Base-by-base conservation (phyloP, 2,329 filamentous ascomycete species). In the Fusarium palustre region DNA sequence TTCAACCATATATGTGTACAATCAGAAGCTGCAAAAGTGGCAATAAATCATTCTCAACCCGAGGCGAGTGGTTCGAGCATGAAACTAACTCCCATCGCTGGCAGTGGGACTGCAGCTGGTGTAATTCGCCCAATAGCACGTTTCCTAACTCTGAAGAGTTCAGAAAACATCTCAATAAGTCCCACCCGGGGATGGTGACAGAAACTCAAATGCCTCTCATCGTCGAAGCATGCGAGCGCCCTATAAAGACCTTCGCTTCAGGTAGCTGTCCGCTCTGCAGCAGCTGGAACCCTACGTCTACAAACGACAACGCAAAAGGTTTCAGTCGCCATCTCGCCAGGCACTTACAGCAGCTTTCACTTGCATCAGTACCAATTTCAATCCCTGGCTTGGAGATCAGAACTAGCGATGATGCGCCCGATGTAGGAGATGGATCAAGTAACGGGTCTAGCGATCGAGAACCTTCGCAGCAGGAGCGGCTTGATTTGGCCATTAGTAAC, bases 401-500 rank as follows among this genome's bases (percentile, higher is more conserved):
- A n/a, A 36, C 11, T 0, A 36, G 18, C 9, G 34, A 11, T 10
- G 10, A 36, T 18, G 9, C 34, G 34, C n/a, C 18, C 0, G 10
- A n/a, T 11, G 34, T n/a, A 11, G 34, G 18, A 36, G 18, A 3
- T 5, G 18, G 34, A 36, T 36, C 34, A 36, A 36, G 18, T n/a
- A 36, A 11, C 0, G 34, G 18, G 30, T 31, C 30, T 31, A 12
- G 11, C 10, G 30, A 12, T 31, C 30, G 30, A 31, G 30, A 31
- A 12, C 12, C 30, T 12, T 4, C 12, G 12, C 9, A 12, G 11
- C 30, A 31, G 10, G 30, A 31, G 9, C 10, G 12, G 30, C 10
- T 12, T 12, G 12, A 3, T 5, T 5, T 5, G 30, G 9, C 5
- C 11, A 9, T 5, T 31, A 5, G 0, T 2, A 11, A 36, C 10